These are phyloP conservation scores for Uromyces viciae-fabae DNA, from an alignment of 1,284 basidiomycete genomes.

Conservation along the genomic window DNA sequence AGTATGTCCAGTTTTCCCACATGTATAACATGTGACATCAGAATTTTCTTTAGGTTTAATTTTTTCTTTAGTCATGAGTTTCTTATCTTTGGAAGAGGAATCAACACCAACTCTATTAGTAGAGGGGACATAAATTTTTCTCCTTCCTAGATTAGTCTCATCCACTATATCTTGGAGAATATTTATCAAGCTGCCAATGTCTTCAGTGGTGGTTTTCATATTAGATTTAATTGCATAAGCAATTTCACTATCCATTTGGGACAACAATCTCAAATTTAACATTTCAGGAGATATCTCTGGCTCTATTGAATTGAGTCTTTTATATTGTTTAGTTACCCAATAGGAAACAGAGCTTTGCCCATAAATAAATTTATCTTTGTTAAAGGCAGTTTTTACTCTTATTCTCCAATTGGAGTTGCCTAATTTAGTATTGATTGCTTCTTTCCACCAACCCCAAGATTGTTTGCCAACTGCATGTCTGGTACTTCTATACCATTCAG, in stretches of 20 bases:
- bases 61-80: neutral
- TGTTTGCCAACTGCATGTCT: neutral
- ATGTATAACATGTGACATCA: neutral
- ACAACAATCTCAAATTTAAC: neutral
- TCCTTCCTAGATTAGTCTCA: neutral
- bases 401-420: neutral
- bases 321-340: constrained; percentile 1
- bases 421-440: neutral
- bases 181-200: neutral
- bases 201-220: neutral
- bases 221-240: neutral
- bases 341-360: neutral
- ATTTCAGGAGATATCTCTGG: neutral
- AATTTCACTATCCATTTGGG: neutral
- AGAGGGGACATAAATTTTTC: neutral
- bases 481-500: neutral
- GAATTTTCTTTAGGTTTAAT: neutral
- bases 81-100: neutral
- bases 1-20: neutral
- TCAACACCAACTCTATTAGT: neutral
- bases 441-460: neutral
- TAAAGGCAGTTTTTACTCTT: neutral
- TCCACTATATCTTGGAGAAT: neutral
- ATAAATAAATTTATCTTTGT: neutral
- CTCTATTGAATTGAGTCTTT: neutral